Base-by-base conservation (phyloP, 2,329 filamentous ascomycete species). In the Hypocrella siamensis region DNA sequence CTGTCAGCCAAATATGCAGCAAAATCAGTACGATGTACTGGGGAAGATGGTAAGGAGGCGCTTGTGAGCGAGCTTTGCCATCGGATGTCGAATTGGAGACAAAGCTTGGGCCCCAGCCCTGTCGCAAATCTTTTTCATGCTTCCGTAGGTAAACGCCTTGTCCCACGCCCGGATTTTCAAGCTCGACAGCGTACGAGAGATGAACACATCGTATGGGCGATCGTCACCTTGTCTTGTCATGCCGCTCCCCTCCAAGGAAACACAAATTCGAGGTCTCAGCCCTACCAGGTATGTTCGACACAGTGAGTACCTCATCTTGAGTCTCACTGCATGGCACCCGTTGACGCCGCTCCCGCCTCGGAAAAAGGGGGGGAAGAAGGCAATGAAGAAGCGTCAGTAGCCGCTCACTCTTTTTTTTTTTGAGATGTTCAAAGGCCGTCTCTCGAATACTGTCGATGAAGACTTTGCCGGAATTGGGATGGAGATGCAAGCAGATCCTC, bases 151-250 rank as follows among this genome's bases (percentile, higher is more conserved):
- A 31, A 26, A n/a, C 22, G 32, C 33, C 36, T 33, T 35, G 36
- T 38, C 36, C 31, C 33, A 35, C 36, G 29, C 28, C 31, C 17
- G 15, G n/a, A 28, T 10, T 12, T 18, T 10, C 16, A 26, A 27
- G 22, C 17, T 37, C 30, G 19, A 17, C 15, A 24, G 21, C 22
- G 21, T 5, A 24, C 21, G 15, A 17, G n/a, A 38, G 33, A 38
- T 38, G 28, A 33, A 33, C 33, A 38, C 36, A 33, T 38, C 33
- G 33, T 33, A 38, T 31, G 33, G 31, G 33, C 31, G 28, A 35
- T 35, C 21, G 33, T 31, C 33, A 31, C 16, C 29, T 30, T 29
- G 16, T 18, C 24, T 30, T 18, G 24, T 18, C 32, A 21, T 26
- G 17, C 21, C 21, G 17, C 26, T 24, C 17, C 12, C 30, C 26